Evolutionary conservation across 2,329 filamentous ascomycete species (phyloP), one percentile per base, ranked within the genome.

Genomic region (Diplocarpon mali): DNA sequence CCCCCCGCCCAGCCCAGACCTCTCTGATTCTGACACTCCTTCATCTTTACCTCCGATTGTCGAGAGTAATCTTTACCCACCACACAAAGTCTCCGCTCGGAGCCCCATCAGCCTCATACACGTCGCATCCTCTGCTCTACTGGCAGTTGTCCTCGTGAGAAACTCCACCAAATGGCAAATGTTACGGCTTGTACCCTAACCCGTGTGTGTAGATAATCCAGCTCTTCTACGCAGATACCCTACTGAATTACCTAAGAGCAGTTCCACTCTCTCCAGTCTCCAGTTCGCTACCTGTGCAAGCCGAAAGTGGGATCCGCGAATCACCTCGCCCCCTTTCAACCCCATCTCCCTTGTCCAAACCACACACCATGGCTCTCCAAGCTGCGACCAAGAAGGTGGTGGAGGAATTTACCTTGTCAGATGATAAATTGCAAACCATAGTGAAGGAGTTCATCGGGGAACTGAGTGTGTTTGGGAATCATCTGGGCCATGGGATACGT

Each of bases 391-490:
- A 80, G 72, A 78, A 77, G 60, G 78, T 95, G 59, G 84, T 85
- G 58, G 76, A 76, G 56, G 78, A 92, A 65, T 96, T 96, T 67
- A 85, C 94, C 44, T 90, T 89, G 66, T 72, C 78, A 49, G 74
- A 87, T 57, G 77, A 81, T 43, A 75, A 88, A 65, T 74, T 95
- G 60, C 87, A 87, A 64, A 76, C 73, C 58, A 85, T 80, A 53
- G 88, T 95, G 50, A 34, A 78, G 52, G 88, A 95, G 64, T 98
- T 95, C 62, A 75, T 95, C 53, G 71, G 72, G 49, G 80, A 96
- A 69, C 89, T 95, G 81, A 71, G 84, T 79, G 58, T 51, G 70
- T 73, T 65, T 29, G 36, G 40, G n/a, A 35, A 38, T 17, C 10
- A 10, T 28, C 27, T 45, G 17, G 20, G n/a, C 46, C 56, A 53